Base-by-base conservation (phyloP, 129 eudicot genomes). In the Flaveria brownii region DNA sequence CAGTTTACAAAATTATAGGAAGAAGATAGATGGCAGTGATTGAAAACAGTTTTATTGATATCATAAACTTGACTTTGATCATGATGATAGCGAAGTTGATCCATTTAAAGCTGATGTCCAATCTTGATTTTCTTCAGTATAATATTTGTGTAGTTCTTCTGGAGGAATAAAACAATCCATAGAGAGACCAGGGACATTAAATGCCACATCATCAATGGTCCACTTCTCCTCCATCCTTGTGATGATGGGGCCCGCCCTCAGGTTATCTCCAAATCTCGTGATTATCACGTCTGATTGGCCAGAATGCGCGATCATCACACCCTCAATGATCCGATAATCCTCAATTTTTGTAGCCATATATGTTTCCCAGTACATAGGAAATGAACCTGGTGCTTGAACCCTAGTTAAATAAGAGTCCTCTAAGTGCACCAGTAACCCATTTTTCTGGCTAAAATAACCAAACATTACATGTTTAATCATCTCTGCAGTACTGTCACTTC, bases 401-500 rank as follows among this genome's bases (percentile, higher is more conserved):
- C 98, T 82, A 33, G 97, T 93, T 66, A 93, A 78, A 85, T 90
- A 93, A 12, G 98, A 93, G 85, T 93, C 98, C 67, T 93, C 98
- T 60, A 93, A 77, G 85, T 87, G 83, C 6, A 90, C 88, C 4
- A 93, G 77, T 13, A 93, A 77, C 5, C 98, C 98, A 59, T 86
- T 90, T 68, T 84, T 88, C 73, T 93, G 98, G 93, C 97, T 94
- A 66, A 94, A 94, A 84, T 88, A 94, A 39, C 98, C 98, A 20
- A 88, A 83, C 68, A 89, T 81, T 18, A 87, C 96, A 63, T 94
- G 98, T 68, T 94, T 94, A 82, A 94, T 94, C 91, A 88, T 94
- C 82, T 94, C 98, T 2, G 98, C 97, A 18, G 96, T 87, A 77
- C 73, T 89, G 82, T 94, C 98, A n/a, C 97, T 88, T 54, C 97